Conservation (phyloP, 495 filamentous ascomycete genomes). For the Viridothelium virens region DNA sequence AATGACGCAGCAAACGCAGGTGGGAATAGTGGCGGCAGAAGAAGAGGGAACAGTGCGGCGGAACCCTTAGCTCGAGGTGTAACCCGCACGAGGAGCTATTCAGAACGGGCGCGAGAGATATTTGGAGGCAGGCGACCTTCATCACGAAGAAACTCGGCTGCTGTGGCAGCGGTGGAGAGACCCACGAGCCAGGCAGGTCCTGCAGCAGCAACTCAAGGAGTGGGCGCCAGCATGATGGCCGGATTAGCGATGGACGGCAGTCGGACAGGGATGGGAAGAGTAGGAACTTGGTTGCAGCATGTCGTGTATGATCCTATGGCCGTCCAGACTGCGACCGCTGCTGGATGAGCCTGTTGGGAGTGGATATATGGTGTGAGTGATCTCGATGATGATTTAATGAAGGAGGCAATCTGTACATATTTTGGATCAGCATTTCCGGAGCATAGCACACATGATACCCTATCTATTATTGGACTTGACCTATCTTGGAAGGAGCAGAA, state of each 20-base stretch:
- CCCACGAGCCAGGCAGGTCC: not conserved
- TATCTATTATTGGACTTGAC: not conserved
- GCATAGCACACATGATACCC: slow-evolving; percentile 6
- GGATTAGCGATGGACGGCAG: slow-evolving; percentile 25
- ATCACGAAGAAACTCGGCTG: not conserved
- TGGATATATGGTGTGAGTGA: not conserved
- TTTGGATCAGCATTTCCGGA: slow-evolving; percentile 4
- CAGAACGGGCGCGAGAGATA: slow-evolving; percentile 5
- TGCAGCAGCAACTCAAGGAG: not conserved
- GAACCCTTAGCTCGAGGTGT: not conserved
- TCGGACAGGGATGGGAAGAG: slow-evolving; percentile 22
- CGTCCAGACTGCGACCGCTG: not conserved
- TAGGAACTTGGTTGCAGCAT: slow-evolving; percentile 28
- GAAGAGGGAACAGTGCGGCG: not conserved
- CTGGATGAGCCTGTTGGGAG: not conserved
- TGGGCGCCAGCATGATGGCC: slow-evolving; percentile 23
- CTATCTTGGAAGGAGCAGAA: too few species aligned
- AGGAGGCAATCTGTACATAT: not conserved
- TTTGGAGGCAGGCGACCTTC: not conserved
- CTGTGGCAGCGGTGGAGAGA: not conserved
- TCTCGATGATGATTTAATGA: slow-evolving; percentile 5
- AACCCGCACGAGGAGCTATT: not conserved
- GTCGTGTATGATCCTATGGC: slow-evolving; percentile 20
- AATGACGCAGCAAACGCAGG: not conserved
- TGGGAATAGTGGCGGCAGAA: not conserved